Evolutionary conservation across 164 flowering plant species (phyloP), one percentile per base, ranked within the genome.

Genomic region (Tinospora cordifolia): DNA sequence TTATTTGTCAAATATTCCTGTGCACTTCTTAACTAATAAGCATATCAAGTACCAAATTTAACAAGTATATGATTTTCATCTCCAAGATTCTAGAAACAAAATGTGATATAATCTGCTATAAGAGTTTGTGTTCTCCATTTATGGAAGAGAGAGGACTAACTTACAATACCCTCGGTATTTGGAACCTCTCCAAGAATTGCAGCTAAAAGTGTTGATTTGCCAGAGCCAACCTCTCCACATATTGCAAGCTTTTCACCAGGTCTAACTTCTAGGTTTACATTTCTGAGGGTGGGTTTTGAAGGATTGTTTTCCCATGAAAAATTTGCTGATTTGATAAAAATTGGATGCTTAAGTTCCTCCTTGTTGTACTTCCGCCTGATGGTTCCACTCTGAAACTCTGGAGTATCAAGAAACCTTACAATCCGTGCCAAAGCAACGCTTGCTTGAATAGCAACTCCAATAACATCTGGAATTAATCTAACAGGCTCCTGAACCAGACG

Each of bases 151-250:
- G 10, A n/a, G 17, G 26, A 51, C 62, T 39, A 17, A 78, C 89
- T 82, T 79, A 87, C 94, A 8, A 9, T 73, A 63, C 94, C 94
- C 21, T 74, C 40, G 7, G 81, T 65, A 22, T 71, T 69, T 51
- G 87, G 87, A 63, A 84, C 79, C 75, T 89, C 94, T 71, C 94
- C 88, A 46, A 87, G 86, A 73, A 85, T 75, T 34, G 88, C 83
- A 7, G 89, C 84, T 58, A 88, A 46, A 75, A 88, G 88, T 17
- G 87, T 85, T 71, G 92, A 87, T 80, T 87, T 88, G 2, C 93
- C 90, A 0, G 93, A 83, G 8, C 93, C 93, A 65, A 88, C 93
- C 76, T 85, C 88, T 62, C 88, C 91, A 72, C 89, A 86, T 9
- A 87, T 78, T 11, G 92, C 92, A 36, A 85, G 74, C 67, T 84